Percentiles rank a stretch among this genome's conserved stretches.
phyloP scores from a whole-genome alignment of 768 basidiomycete species.

The Amanita muscaria region DNA sequence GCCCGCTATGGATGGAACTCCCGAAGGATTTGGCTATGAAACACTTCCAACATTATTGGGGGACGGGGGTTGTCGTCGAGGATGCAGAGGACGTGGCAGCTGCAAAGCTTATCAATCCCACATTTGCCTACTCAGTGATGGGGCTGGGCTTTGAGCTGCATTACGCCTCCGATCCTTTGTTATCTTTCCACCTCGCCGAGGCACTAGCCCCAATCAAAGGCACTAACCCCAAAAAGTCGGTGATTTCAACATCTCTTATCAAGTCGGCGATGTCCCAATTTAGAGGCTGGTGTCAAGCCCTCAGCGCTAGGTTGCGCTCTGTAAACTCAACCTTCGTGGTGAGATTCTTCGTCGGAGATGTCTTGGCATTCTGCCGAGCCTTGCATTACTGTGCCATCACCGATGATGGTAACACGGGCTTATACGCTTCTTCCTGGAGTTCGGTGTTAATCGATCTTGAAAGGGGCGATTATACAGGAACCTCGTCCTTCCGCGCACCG shows the following conservation, averaged over 20 bases:
- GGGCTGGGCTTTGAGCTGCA: slow-evolving; percentile 33
- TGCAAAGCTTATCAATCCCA: slow-evolving; percentile 33
- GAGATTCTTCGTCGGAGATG: slow-evolving; percentile 34
- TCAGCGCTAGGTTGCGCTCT: slow-evolving; percentile 13
- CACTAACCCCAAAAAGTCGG: neutral
- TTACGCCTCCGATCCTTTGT: slow-evolving; percentile 35
- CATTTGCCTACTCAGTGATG: slow-evolving; percentile 31
- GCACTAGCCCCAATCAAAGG: slow-evolving; percentile 17
- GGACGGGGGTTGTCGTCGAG: slow-evolving; percentile 29
- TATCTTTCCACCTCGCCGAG: slow-evolving; percentile 32
- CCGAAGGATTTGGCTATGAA: slow-evolving; percentile 9
- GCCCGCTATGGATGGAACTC: slow-evolving; percentile 22
- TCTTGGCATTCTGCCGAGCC: slow-evolving; percentile 28
- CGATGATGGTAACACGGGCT: slow-evolving; percentile 16
- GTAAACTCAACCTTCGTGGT: slow-evolving; percentile 17
- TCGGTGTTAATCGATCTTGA: slow-evolving; percentile 23
- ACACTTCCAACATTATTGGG: slow-evolving; percentile 29
- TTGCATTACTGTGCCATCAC: slow-evolving; percentile 17
- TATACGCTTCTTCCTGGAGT: slow-evolving; percentile 29
- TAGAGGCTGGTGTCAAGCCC: slow-evolving; percentile 22
- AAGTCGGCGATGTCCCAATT: slow-evolving; percentile 27
- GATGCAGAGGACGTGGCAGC: slow-evolving; percentile 10
- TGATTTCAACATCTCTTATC: slow-evolving; percentile 17
- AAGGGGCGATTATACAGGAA: slow-evolving; percentile 20
- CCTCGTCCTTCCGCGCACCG: slow-evolving; percentile 20